Conservation (phyloP, 192 early-diverging fungal genomes). For the Coemansia sp. region DNA sequence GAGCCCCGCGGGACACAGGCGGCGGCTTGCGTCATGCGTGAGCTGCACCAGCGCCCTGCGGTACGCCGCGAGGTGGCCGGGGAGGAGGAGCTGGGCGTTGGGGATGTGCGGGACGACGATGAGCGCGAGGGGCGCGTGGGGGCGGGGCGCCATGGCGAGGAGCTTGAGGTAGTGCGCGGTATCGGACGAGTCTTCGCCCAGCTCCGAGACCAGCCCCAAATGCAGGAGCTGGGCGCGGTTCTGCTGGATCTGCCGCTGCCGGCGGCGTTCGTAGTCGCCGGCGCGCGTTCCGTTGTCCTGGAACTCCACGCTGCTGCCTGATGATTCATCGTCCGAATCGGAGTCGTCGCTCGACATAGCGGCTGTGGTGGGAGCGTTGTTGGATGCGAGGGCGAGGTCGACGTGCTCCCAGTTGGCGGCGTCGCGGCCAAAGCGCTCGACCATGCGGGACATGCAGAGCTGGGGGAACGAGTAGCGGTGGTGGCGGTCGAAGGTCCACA, state of each 20-base stretch:
- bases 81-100: constrained; percentile 35
- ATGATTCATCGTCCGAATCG: background rate
- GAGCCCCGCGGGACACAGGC: constrained; percentile 63
- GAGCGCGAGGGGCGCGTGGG: constrained; percentile 56
- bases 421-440: constrained; percentile 87
- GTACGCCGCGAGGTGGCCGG: constrained; percentile 58
- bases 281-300: constrained; percentile 33
- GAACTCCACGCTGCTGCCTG: constrained; percentile 7
- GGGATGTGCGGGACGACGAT: constrained; percentile 66
- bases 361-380: background rate
- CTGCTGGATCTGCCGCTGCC: constrained; percentile 48
- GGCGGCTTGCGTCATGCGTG: constrained; percentile 56
- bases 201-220: constrained; percentile 73
- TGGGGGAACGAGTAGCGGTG: constrained; percentile 58
- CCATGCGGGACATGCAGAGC: constrained; percentile 78
- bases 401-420: constrained; percentile 79
- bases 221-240: constrained; percentile 52
- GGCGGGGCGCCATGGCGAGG: constrained; percentile 46
- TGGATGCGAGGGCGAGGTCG: constrained; percentile 47
- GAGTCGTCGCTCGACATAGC: constrained; percentile 19
- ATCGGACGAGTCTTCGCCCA: constrained; percentile 78
- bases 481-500: constrained; percentile 76
- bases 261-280: constrained; percentile 48
- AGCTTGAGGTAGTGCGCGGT: constrained; percentile 67
- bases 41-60: constrained; percentile 64